These are phyloP conservation scores for Rhizopogon vesiculosus DNA, from an alignment of 768 basidiomycete genomes.

Conservation along the genomic window DNA sequence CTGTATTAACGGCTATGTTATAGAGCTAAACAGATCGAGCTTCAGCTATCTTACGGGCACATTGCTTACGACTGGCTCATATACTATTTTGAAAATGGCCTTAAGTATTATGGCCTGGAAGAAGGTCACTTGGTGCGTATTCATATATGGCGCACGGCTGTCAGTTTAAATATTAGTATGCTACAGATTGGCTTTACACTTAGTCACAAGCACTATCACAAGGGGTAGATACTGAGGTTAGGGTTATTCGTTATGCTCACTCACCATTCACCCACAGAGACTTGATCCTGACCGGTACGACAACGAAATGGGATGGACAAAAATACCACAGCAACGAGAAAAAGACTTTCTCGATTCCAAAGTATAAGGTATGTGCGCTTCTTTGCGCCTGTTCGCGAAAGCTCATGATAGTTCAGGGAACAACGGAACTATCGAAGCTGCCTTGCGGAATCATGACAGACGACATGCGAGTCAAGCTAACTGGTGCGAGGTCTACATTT, in stretches of 20 bases:
- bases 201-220: no score
- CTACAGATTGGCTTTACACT: not conserved
- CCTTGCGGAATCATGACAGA: constrained; percentile 7
- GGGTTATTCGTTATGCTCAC: not conserved
- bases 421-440: constrained; percentile 2
- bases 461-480: constrained; percentile 4
- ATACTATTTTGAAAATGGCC: constrained; percentile 6
- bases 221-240: not conserved
- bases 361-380: constrained; percentile 4
- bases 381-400: not conserved
- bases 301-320: constrained; percentile 10
- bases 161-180: not conserved
- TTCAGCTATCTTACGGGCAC: constrained; percentile 11
- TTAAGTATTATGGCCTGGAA: not conserved
- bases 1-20: not conserved
- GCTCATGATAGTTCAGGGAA: constrained; percentile 8
- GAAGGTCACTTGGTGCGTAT: not conserved
- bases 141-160: not conserved
- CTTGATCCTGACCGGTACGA: not conserved
- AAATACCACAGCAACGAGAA: constrained; percentile 1
- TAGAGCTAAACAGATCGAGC: constrained; percentile 10
- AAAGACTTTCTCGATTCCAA: not conserved
- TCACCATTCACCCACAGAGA: not conserved
- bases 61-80: constrained; percentile 12
- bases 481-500: constrained; percentile 1